These are phyloP conservation scores for Penicillium roqueforti DNA, from an alignment of 495 filamentous ascomycete species.

Conservation along the genomic window DNA sequence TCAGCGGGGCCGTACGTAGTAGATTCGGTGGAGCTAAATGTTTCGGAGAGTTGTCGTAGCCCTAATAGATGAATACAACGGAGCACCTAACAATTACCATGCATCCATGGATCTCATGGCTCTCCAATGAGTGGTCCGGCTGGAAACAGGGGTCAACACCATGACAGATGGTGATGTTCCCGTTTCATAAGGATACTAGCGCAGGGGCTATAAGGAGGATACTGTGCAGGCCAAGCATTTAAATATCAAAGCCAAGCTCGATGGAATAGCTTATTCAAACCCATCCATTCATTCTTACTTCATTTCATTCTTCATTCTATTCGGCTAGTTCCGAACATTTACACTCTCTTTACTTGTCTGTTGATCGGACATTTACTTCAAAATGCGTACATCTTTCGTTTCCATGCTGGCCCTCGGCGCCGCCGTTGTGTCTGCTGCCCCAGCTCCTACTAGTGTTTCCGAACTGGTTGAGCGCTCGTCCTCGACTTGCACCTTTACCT, in stretches of 20 bases:
- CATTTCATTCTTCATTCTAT: not conserved
- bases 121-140: not conserved
- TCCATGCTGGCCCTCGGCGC: constrained; percentile 25
- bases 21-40: not conserved
- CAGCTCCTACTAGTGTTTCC: constrained; percentile 22
- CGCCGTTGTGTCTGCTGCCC: constrained; percentile 20
- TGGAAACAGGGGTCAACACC: not conserved
- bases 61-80: not conserved
- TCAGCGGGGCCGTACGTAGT: not conserved
- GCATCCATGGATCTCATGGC: not conserved
- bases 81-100: not conserved
- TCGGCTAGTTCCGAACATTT: not conserved
- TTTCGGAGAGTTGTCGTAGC: constrained; percentile 2
- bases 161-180: not conserved
- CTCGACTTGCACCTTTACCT: constrained; percentile 48
- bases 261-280: constrained; percentile 6
- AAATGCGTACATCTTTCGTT: constrained; percentile 18
- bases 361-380: constrained; percentile 19
- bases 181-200: constrained; percentile 4
- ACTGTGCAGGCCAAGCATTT: not conserved
- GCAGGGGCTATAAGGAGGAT: not conserved
- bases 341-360: constrained; percentile 14
- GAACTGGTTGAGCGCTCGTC: constrained; percentile 28
- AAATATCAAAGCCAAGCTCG: constrained; percentile 4
- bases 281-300: constrained; percentile 1